Evolutionary conservation across 208 protist genomes (phyloP), one percentile per base, ranked within the genome.

Genomic region (Lotmaria passim): DNA sequence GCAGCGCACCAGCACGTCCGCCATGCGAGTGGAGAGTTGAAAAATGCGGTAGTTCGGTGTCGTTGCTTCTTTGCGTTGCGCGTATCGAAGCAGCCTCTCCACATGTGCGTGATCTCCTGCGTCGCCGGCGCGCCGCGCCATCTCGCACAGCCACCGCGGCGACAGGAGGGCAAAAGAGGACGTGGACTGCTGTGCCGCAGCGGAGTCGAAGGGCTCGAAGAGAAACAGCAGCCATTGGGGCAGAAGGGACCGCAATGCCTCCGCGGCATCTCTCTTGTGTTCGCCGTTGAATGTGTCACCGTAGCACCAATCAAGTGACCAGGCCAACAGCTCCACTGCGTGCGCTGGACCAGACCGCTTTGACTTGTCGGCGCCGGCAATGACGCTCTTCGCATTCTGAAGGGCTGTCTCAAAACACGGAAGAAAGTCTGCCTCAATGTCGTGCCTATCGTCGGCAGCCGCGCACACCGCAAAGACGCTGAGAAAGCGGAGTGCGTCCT

Each of bases 281-380:
- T 14, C 31, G 2, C 4, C 36, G 36, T 38, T 44, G 3, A 17
- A 39, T 19, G 19, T 24, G 19, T 38, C 26, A 26, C 43, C 36
- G 51, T 76, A 66, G 14, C 65, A 23, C 55, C 47, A 67, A 41
- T 78, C 72, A 24, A 78, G 19, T 24, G 72, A 50, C 72, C 63
- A 71, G 11, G 72, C 58, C 33, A 78, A 12, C 26, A 71, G 15
- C 56, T 70, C 72, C 24, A 67, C 31, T 11, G 48, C 64, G 41
- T 55, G 63, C 51, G 70, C 70, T 7, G 62, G 39, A 14, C 43
- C 41, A 24, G 39, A 21, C 41, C 70, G 53, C 38, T 39, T 30
- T n/a, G 70, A 58, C 46, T 76, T 76, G 15, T 69, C 62, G 15
- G 70, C 26, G 14, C 21, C n/a, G 1, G 55, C 39, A 39, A 70